Evolutionary conservation across 768 basidiomycete genomes (phyloP).

Genomic region (Pisolithus microcarpus): DNA sequence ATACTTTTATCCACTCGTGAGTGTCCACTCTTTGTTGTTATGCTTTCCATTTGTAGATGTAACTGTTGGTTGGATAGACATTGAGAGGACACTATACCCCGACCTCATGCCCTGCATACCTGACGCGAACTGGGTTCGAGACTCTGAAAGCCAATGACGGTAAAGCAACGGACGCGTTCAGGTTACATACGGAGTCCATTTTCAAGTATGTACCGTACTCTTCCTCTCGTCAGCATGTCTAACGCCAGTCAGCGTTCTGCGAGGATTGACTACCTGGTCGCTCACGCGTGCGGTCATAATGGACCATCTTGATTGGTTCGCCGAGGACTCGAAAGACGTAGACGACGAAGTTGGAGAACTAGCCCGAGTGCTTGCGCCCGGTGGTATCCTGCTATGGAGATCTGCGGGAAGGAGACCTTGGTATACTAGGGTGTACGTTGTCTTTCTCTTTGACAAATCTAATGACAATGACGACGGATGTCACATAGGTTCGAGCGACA

Average conservation of each 20-base stretch:
- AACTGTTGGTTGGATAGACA: slow-evolving; percentile 13
- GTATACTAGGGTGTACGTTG: slow-evolving; percentile 46
- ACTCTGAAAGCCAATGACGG: slow-evolving; percentile 43
- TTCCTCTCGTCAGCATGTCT: not conserved
- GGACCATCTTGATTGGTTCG: slow-evolving; percentile 63
- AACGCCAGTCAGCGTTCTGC: slow-evolving; percentile 32
- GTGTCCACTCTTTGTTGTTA: slow-evolving; percentile 4
- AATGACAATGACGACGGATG: not conserved
- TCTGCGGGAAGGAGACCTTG: slow-evolving; percentile 58
- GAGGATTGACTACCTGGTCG: slow-evolving; percentile 36
- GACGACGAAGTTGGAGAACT: slow-evolving; percentile 51
- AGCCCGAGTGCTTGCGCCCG: slow-evolving; percentile 46
- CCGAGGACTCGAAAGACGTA: slow-evolving; percentile 39
- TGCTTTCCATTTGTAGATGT: slow-evolving; percentile 1
- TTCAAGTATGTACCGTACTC: slow-evolving; percentile 39
- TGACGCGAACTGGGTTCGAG: slow-evolving; percentile 55
- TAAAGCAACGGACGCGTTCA: slow-evolving; percentile 44
- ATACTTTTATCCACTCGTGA: slow-evolving; percentile 56
- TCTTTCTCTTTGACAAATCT: not conserved
- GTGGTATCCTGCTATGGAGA: slow-evolving; percentile 62
- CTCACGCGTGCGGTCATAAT: slow-evolving; percentile 62
- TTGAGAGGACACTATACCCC: slow-evolving; percentile 51
- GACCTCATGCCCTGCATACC: slow-evolving; percentile 55
- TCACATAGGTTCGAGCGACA: slow-evolving; percentile 38
- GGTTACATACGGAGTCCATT: slow-evolving; percentile 68